Conservation (phyloP, 495 filamentous ascomycete genomes). For the Xylaria flabelliformis region DNA sequence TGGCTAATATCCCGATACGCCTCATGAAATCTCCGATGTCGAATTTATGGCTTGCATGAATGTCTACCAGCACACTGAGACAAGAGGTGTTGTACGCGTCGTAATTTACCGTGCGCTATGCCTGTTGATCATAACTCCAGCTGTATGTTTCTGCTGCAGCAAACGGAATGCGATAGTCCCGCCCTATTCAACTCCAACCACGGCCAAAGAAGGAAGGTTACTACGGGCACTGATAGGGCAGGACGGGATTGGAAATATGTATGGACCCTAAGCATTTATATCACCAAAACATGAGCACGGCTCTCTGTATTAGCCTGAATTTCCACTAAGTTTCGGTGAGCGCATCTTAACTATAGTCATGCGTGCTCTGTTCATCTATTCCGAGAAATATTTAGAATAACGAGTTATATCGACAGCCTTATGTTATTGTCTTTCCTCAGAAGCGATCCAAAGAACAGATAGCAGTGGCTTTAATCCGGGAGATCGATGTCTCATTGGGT, state of each 20-base stretch:
- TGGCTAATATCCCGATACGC: slow-evolving; percentile 10
- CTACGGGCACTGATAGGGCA: neutral
- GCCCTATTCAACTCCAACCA: neutral
- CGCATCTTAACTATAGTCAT: neutral
- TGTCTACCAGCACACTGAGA: neutral
- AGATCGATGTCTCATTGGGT: slow-evolving; percentile 21
- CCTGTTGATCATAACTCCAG: slow-evolving; percentile 11
- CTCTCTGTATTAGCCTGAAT: slow-evolving; percentile 17
- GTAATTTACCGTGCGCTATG: slow-evolving; percentile 8
- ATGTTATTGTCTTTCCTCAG: neutral
- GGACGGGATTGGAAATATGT: neutral
- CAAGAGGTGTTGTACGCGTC: slow-evolving; percentile 1
- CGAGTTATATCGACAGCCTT: neutral
- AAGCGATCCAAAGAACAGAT: neutral
- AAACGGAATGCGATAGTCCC: neutral
- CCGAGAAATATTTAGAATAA: neutral
- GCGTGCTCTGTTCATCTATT: neutral
- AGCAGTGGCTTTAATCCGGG: slow-evolving; percentile 7
- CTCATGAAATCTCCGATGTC: neutral
- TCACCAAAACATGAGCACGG: neutral
- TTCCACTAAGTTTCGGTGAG: neutral
- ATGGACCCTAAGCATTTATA: neutral
- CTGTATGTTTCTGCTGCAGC: neutral
- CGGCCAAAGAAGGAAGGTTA: neutral
- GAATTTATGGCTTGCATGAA: neutral